Evolutionary conservation across 148 eudicot species (phyloP).

Genomic region (Chenopodium formosanum): DNA sequence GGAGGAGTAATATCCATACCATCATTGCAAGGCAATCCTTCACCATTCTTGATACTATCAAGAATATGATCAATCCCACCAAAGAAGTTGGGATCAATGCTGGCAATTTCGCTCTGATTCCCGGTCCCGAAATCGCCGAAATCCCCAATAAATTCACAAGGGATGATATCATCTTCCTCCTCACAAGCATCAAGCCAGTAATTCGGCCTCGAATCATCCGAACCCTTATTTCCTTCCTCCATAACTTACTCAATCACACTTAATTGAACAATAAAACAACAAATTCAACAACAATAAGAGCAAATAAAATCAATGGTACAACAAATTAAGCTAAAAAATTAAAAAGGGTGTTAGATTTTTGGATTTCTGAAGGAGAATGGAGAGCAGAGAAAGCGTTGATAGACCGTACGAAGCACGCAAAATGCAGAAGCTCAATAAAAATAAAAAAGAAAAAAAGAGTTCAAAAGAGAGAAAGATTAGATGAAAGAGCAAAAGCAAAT

Average conservation of each 20-base stretch:
- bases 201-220: slow-evolving; percentile 38
- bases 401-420: slow-evolving; percentile 98
- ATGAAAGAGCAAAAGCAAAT: slow-evolving; percentile 30
- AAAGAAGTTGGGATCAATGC: slow-evolving; percentile 48
- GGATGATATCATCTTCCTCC: slow-evolving; percentile 59
- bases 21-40: slow-evolving; percentile 33
- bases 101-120: slow-evolving; percentile 26
- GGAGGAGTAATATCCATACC: slow-evolving; percentile 13
- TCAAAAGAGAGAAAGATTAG: background rate
- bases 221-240: slow-evolving; percentile 28
- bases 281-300: background rate
- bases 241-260: background rate
- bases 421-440: slow-evolving; percentile 13
- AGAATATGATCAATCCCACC: slow-evolving; percentile 73
- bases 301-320: background rate
- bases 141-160: slow-evolving; percentile 49
- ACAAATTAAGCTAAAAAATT: background rate
- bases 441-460: background rate
- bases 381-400: slow-evolving; percentile 51
- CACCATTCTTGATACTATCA: slow-evolving; percentile 57
- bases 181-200: slow-evolving; percentile 97
- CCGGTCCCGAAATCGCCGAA: slow-evolving; percentile 3
- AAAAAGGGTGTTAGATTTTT: background rate
- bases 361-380: slow-evolving; percentile 1
- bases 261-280: background rate